These are phyloP conservation scores for Thinopyrum elongatum DNA, from an alignment of 176 grass and related monocot genomes.

Conservation along the genomic window DNA sequence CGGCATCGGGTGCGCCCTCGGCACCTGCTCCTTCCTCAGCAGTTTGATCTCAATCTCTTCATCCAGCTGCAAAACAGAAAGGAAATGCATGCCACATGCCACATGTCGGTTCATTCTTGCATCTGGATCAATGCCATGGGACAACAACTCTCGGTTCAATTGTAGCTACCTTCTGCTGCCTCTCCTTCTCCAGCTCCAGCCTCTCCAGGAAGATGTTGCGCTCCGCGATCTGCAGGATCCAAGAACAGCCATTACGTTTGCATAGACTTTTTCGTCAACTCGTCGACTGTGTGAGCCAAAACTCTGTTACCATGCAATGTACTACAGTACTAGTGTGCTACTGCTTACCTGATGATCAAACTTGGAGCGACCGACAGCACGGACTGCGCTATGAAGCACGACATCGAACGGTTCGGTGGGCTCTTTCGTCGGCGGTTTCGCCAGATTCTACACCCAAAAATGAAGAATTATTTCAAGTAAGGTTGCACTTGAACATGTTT, in stretches of 20 bases:
- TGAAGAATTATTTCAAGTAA: not conserved
- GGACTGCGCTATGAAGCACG: slow-evolving; percentile 65
- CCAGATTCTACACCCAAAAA: slow-evolving; percentile 18
- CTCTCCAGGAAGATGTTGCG: slow-evolving; percentile 56
- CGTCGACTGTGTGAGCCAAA: not conserved
- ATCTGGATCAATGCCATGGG: not conserved
- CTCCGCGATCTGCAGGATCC: slow-evolving; percentile 47
- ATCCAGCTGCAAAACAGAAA: slow-evolving; percentile 31
- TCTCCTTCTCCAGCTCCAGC: slow-evolving; percentile 58
- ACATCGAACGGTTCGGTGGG: slow-evolving; percentile 65
- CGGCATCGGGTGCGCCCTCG: slow-evolving; percentile 78
- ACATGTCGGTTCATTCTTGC: not conserved
- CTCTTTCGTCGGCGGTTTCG: slow-evolving; percentile 59
- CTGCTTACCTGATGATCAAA: slow-evolving; percentile 82
- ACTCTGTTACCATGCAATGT: slow-evolving; percentile 4
- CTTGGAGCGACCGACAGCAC: slow-evolving; percentile 46
- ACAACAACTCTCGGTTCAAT: not conserved
- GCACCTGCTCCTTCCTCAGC: slow-evolving; percentile 66
- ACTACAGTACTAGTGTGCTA: too few species aligned
- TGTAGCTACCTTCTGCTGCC: slow-evolving; percentile 50
- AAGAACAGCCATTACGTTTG: not conserved
- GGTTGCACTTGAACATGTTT: not conserved
- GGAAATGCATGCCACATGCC: not conserved
- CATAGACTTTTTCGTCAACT: slow-evolving; percentile 16
- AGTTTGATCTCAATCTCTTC: slow-evolving; percentile 75